Conservation (phyloP, 805 yeast genomes). For the Cyberlindnera lachancei region DNA sequence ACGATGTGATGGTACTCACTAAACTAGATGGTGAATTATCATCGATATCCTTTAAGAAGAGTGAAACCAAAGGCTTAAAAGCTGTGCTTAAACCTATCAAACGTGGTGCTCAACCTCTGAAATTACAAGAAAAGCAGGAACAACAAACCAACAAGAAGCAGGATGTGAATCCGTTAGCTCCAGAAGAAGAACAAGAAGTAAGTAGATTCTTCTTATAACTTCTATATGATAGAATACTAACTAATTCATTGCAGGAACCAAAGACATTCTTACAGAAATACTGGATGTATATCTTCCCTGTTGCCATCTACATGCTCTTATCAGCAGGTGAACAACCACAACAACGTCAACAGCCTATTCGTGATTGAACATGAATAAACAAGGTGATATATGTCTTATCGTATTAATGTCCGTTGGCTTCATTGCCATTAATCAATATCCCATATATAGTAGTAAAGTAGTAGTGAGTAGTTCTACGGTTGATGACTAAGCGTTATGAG, state of each 20-base stretch:
- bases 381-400: too few relatives aligned
- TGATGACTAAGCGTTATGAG: too few relatives aligned
- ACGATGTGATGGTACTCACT: conserved; percentile 10
- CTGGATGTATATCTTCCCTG: conserved; percentile 56
- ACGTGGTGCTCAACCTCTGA: conserved; percentile 10
- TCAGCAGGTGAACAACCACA: conserved; percentile 4
- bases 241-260: conserved; percentile 18
- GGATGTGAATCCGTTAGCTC: too few relatives aligned
- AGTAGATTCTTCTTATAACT: too few relatives aligned
- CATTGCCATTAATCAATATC: too few relatives aligned
- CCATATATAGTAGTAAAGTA: too few relatives aligned
- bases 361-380: too few relatives aligned
- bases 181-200: too few relatives aligned
- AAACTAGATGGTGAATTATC: conserved; percentile 18
- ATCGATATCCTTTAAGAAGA: conserved; percentile 8
- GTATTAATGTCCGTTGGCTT: too few relatives aligned
- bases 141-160: conserved; percentile 2
- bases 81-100: conserved; percentile 7
- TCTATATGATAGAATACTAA: too few relatives aligned
- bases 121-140: conserved; percentile 1
- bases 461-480: too few relatives aligned
- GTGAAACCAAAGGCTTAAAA: conserved; percentile 7
- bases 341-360: neutral
- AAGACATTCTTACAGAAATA: conserved; percentile 50
- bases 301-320: conserved; percentile 31